phyloP scores from a whole-genome alignment of 768 basidiomycete species.

The Pisolithus tinctorius region DNA sequence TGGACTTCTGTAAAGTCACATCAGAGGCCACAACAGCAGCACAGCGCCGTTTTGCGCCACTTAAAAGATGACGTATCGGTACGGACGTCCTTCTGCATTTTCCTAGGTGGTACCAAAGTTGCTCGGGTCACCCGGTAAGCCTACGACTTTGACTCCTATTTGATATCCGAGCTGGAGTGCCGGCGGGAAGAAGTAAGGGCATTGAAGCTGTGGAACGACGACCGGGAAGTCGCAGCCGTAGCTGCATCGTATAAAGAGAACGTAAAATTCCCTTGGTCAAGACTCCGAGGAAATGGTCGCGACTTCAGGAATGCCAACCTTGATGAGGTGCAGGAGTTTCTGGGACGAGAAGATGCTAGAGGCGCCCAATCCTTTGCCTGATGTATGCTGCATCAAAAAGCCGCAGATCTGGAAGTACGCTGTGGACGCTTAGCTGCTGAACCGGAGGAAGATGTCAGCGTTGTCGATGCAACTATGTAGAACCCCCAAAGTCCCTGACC shows the following conservation, averaged over 20 bases:
- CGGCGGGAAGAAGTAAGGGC: background rate
- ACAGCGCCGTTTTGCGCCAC: background rate
- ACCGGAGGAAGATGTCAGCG: background rate
- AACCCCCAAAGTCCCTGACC: background rate
- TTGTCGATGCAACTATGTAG: background rate
- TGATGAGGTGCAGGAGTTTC: background rate
- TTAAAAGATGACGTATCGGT: background rate
- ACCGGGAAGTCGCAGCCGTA: background rate
- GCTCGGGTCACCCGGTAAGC: background rate
- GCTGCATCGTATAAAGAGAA: background rate
- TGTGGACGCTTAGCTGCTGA: background rate
- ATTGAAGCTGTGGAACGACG: background rate
- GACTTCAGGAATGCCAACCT: background rate
- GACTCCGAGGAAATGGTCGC: background rate
- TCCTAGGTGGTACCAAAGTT: background rate
- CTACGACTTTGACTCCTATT: background rate
- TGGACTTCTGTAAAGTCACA: background rate
- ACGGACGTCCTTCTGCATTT: background rate
- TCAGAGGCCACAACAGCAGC: background rate
- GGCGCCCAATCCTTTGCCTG: background rate
- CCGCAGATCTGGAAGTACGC: constrained; percentile 1
- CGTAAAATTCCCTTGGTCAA: background rate
- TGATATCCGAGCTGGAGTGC: background rate
- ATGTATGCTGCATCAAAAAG: background rate
- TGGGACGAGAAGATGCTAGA: background rate